Percentiles rank a stretch among this genome's conserved stretches.
Evolutionary conservation across 1,284 basidiomycete genomes (phyloP).

Genomic region (Cutaneotrichosporon cavernicola): DNA sequence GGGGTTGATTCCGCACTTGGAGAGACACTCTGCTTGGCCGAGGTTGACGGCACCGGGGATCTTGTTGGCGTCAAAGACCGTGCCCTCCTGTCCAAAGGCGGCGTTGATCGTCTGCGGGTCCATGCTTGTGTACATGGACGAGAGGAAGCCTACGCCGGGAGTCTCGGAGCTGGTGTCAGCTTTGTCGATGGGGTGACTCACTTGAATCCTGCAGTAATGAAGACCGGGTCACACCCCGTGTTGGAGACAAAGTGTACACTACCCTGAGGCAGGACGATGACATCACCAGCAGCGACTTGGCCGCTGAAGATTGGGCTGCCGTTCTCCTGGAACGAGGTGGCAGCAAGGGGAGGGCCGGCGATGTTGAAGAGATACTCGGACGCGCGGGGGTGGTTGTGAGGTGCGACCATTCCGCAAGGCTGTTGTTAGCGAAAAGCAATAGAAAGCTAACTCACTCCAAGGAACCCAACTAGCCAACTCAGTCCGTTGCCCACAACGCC

Average conservation of each 20-base stretch:
- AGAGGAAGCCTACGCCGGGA: background rate
- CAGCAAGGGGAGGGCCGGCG: background rate
- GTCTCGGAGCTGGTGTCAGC: background rate
- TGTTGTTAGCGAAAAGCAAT: background rate
- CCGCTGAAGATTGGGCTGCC: background rate
- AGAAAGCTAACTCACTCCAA: background rate
- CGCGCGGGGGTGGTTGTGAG: background rate
- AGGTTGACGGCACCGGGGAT: background rate
- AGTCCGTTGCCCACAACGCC: conserved; percentile 2
- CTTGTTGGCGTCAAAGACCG: background rate
- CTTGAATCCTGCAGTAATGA: background rate
- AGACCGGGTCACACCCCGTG: background rate
- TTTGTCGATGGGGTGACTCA: background rate
- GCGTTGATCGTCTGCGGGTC: background rate
- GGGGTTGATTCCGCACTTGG: background rate
- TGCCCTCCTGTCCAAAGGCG: background rate
- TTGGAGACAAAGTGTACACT: background rate
- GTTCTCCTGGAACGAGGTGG: background rate
- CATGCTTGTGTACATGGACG: background rate
- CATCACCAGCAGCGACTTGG: background rate
- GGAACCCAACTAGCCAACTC: background rate
- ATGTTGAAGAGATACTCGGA: background rate
- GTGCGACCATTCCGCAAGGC: conserved; percentile 3
- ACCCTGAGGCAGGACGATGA: background rate
- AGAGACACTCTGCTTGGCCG: background rate